Conservation (phyloP, 208 protist species). For the Tetramitus jugosus region DNA sequence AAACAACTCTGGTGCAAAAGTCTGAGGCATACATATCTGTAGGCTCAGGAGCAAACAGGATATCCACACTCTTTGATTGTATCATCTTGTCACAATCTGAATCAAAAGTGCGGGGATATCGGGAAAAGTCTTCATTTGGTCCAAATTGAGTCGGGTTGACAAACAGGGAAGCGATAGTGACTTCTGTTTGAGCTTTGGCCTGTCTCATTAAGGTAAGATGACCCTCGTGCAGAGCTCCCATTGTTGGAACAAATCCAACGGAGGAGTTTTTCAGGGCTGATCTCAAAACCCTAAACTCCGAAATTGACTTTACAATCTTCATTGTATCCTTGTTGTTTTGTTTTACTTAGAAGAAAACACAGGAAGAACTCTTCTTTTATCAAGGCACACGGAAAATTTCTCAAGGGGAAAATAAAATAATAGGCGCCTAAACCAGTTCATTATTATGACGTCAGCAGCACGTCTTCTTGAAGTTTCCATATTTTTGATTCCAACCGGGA, state of each 20-base stretch:
- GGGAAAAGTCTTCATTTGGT: conserved; percentile 40
- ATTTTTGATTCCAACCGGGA: too few relatives aligned
- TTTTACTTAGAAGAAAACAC: too few relatives aligned
- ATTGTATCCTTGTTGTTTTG: background rate
- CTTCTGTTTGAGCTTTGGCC: conserved; percentile 28
- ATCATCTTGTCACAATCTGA: conserved; percentile 30
- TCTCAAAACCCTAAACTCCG: background rate
- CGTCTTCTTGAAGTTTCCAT: too few relatives aligned
- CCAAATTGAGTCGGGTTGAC: conserved; percentile 52
- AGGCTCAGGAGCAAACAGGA: conserved; percentile 34
- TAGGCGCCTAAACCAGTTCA: too few relatives aligned
- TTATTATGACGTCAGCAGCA: too few relatives aligned
- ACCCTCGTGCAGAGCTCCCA: conserved; percentile 46
- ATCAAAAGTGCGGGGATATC: conserved; percentile 41
- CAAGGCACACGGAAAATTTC: too few relatives aligned
- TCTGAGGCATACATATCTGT: conserved; percentile 37
- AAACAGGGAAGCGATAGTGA: conserved; percentile 37
- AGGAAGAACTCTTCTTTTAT: too few relatives aligned
- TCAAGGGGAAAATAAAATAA: too few relatives aligned
- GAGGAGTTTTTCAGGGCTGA: background rate
- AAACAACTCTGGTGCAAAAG: conserved; percentile 2
- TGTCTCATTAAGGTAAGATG: conserved; percentile 42
- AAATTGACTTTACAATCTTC: background rate
- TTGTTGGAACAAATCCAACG: conserved; percentile 52
- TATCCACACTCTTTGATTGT: conserved; percentile 31